Evolutionary conservation across 495 filamentous ascomycete species (phyloP).

Genomic region (Daldinia concentrica): DNA sequence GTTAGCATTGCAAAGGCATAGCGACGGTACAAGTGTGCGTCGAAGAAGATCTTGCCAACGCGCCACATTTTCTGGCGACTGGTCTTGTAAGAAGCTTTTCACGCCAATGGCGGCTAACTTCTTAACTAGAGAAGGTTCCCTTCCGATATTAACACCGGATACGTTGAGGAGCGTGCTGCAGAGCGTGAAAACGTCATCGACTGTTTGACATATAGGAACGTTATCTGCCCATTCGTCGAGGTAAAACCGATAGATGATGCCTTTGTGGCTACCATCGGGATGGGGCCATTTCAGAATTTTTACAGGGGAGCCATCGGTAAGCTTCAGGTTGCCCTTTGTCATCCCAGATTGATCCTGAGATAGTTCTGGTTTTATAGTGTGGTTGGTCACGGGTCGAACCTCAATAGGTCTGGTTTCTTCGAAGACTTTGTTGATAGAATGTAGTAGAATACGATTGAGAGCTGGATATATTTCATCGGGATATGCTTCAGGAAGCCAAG

Average conservation of each 20-base stretch:
- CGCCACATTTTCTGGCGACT: conserved; percentile 69
- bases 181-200: conserved; percentile 90
- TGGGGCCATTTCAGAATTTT: conserved; percentile 80
- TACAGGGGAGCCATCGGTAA: conserved; percentile 63
- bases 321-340: conserved; percentile 71
- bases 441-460: conserved; percentile 83
- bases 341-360: conserved; percentile 67
- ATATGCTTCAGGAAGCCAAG: conserved; percentile 85
- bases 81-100: conserved; percentile 74
- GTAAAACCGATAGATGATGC: conserved; percentile 85
- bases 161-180: conserved; percentile 86
- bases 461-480: conserved; percentile 73
- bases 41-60: conserved; percentile 86
- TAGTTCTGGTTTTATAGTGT: conserved; percentile 37
- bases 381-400: conserved; percentile 21
- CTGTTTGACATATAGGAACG: conserved; percentile 85
- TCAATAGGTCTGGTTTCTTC: conserved; percentile 49
- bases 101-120: conserved; percentile 85
- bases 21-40: conserved; percentile 80
- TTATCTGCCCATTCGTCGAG: conserved; percentile 98
- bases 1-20: conserved; percentile 85
- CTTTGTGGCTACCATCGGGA: conserved; percentile 79
- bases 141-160: conserved; percentile 86
- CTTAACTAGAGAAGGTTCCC: conserved; percentile 77
- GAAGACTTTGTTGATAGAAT: conserved; percentile 69